These are phyloP conservation scores for Microsporum ferrugineum DNA, from an alignment of 2,329 filamentous ascomycete species.

Conservation along the genomic window DNA sequence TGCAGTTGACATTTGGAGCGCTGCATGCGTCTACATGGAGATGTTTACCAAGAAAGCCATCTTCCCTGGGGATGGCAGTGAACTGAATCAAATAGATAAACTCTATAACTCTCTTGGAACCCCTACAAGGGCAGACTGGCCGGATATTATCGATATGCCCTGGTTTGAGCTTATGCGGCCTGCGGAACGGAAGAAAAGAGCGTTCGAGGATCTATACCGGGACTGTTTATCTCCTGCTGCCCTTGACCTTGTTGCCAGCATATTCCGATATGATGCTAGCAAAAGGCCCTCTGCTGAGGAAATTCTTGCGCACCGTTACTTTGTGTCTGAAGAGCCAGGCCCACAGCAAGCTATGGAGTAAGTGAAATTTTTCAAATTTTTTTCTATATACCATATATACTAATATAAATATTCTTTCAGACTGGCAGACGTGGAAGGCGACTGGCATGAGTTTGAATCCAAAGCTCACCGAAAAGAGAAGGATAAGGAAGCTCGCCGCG, in stretches of 20 bases:
- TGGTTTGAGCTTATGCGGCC: slow-evolving; percentile 92
- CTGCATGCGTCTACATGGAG: slow-evolving; percentile 90
- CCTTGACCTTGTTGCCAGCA: slow-evolving; percentile 67
- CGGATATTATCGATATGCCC: slow-evolving; percentile 79
- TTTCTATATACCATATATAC: slow-evolving; percentile 16
- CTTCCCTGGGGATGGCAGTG: slow-evolving; percentile 90
- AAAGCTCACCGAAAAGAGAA: slow-evolving; percentile 89
- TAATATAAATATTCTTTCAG: slow-evolving; percentile 31
- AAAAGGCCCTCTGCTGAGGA: slow-evolving; percentile 74
- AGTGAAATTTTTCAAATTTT: slow-evolving; percentile 31
- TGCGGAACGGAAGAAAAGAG: slow-evolving; percentile 56
- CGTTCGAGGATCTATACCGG: slow-evolving; percentile 74
- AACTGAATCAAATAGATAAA: slow-evolving; percentile 90
- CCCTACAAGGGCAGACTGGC: slow-evolving; percentile 75
- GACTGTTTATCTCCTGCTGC: slow-evolving; percentile 66
- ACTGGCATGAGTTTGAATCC: slow-evolving; percentile 98
- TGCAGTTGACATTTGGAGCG: slow-evolving; percentile 91
- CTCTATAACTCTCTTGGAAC: slow-evolving; percentile 91
- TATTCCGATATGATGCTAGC: slow-evolving; percentile 82
- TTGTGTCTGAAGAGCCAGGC: slow-evolving; percentile 65
- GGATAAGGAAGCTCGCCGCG: slow-evolving; percentile 45
- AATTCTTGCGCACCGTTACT: slow-evolving; percentile 79
- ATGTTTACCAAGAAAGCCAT: slow-evolving; percentile 91
- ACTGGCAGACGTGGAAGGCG: slow-evolving; percentile 69
- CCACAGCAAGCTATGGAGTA: slow-evolving; percentile 71